phyloP scores from a whole-genome alignment of 1,284 basidiomycete species.

The Lentinus polychrous region DNA sequence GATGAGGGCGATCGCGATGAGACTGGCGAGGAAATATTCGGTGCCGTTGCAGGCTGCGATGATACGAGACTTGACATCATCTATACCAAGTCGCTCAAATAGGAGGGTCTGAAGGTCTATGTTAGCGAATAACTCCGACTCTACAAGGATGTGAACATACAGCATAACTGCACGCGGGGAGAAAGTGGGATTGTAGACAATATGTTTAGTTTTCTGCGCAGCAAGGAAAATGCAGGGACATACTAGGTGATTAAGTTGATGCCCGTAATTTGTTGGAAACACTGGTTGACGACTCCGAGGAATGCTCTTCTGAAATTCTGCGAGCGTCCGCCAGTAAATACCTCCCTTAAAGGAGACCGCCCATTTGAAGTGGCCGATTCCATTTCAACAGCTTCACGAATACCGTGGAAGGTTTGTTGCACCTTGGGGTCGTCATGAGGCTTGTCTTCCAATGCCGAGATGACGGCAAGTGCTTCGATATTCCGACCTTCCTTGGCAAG shows the following conservation, averaged over 20 bases:
- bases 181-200: constrained; percentile 9
- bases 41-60: constrained; percentile 67
- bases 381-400: constrained; percentile 41
- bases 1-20: constrained; percentile 51
- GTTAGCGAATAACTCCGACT: not conserved
- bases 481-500: constrained; percentile 54
- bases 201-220: too few species aligned
- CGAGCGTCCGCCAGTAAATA: constrained; percentile 50
- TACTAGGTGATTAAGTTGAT: constrained; percentile 66
- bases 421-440: constrained; percentile 45
- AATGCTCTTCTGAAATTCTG: constrained; percentile 61
- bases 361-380: constrained; percentile 16
- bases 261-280: constrained; percentile 65
- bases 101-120: constrained; percentile 39
- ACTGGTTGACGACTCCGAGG: constrained; percentile 55
- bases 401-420: constrained; percentile 46
- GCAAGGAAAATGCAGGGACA: constrained; percentile 21
- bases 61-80: constrained; percentile 54
- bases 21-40: constrained; percentile 59
- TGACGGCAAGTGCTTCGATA: constrained; percentile 57
- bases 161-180: constrained; percentile 20
- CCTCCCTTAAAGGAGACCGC: constrained; percentile 36
- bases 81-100: constrained; percentile 54
- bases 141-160: constrained; percentile 12
- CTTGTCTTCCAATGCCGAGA: constrained; percentile 55